phyloP scores from a whole-genome alignment of 495 filamentous ascomycete genomes.

The Trichoderma parareesei region DNA sequence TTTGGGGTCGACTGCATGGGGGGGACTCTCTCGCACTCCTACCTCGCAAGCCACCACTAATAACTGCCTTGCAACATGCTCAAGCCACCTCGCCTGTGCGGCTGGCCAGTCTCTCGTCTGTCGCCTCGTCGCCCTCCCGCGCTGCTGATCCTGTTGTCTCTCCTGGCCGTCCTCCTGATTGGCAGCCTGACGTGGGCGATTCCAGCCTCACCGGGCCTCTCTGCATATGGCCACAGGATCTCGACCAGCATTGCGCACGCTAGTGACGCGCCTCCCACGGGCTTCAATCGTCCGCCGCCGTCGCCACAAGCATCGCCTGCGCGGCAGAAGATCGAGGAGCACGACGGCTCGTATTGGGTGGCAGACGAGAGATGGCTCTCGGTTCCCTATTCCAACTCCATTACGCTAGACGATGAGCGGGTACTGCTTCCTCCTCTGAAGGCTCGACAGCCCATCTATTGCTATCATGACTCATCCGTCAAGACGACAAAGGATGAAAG shows the following conservation, averaged over 20 bases:
- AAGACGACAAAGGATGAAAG: conserved; percentile 52
- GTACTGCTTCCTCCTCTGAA: conserved; percentile 77
- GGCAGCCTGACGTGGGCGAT: conserved; percentile 39
- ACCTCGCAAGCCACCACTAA: neutral
- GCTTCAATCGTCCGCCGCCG: conserved; percentile 50
- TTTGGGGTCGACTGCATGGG: too few relatives aligned
- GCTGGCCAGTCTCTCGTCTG: conserved; percentile 35
- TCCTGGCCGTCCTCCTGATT: conserved; percentile 39
- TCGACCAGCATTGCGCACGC: conserved; percentile 29
- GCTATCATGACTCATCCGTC: conserved; percentile 71
- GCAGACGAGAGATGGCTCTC: conserved; percentile 75
- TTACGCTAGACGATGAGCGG: conserved; percentile 78
- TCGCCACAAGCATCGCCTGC: conserved; percentile 68
- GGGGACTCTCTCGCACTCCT: too few relatives aligned
- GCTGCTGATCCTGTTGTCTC: conserved; percentile 33
- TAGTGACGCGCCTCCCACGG: conserved; percentile 34
- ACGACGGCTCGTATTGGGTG: conserved; percentile 76
- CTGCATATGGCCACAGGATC: conserved; percentile 31
- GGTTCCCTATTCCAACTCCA: conserved; percentile 76
- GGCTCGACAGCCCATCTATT: conserved; percentile 74
- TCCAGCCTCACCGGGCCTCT: conserved; percentile 28
- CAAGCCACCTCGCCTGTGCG: conserved; percentile 38
- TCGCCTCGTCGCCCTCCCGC: conserved; percentile 36
- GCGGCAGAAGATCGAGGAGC: conserved; percentile 65
- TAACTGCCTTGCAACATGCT: conserved; percentile 30